Percentiles rank a stretch among this genome's conserved stretches.
Evolutionary conservation across 2,329 filamentous ascomycete genomes (phyloP).

Genomic region (Allantophomopsis lycopodina): DNA sequence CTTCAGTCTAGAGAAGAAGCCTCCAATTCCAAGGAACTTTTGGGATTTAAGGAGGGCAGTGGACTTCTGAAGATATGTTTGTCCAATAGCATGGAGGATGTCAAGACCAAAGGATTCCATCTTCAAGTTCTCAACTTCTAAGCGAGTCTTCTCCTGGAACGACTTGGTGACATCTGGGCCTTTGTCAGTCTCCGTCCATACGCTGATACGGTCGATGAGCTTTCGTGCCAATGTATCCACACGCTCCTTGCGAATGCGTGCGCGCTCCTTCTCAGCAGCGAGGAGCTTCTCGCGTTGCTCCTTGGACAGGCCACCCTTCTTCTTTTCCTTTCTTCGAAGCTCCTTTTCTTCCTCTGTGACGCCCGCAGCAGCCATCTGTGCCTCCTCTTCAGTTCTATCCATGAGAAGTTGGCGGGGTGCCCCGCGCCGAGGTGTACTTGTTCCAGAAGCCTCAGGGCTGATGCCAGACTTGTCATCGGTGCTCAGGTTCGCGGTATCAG

Average conservation of each 20-base stretch:
- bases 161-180: constrained; percentile 68
- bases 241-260: constrained; percentile 73
- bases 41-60: constrained; percentile 84
- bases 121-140: constrained; percentile 96
- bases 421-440: constrained; percentile 33
- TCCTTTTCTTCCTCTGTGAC: constrained; percentile 64
- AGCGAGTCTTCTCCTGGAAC: constrained; percentile 85
- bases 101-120: constrained; percentile 98
- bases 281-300: constrained; percentile 88
- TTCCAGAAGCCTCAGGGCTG: constrained; percentile 19
- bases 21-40: constrained; percentile 90
- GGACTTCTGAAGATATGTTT: constrained; percentile 80
- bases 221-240: constrained; percentile 76
- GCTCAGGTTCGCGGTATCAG: constrained; percentile 2
- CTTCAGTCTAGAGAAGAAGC: constrained; percentile 87
- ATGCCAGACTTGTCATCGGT: constrained; percentile 2
- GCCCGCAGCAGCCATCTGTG: constrained; percentile 47
- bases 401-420: constrained; percentile 76
- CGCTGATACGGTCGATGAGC: constrained; percentile 74
- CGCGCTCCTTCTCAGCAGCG: constrained; percentile 78
- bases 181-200: constrained; percentile 98
- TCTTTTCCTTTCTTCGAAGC: constrained; percentile 71
- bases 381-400: constrained; percentile 73
- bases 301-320: constrained; percentile 74
- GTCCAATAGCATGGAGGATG: constrained; percentile 87